A percentile compares a stretch with the other conserved stretches of the same genome.
These are phyloP conservation scores for Annulohypoxylon moriforme DNA, from an alignment of 495 filamentous ascomycete genomes.

Conservation along the genomic window DNA sequence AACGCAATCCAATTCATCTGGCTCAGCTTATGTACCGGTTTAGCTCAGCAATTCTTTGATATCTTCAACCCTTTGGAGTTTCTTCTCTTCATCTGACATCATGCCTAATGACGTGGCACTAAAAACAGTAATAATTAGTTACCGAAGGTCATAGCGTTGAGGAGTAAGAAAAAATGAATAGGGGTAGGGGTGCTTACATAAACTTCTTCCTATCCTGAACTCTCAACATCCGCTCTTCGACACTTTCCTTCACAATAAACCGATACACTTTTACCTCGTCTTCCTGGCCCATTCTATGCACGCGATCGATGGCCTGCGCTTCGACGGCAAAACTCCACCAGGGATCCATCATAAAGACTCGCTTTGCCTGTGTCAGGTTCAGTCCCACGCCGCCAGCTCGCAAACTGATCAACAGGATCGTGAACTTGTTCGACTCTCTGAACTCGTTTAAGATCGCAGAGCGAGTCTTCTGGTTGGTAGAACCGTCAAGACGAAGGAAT, in stretches of 20 bases:
- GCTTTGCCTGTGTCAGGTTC: constrained; percentile 86
- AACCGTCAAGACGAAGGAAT: constrained; percentile 88
- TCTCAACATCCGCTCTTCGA: constrained; percentile 93
- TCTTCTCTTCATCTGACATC: constrained; percentile 94
- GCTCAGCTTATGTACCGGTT: constrained; percentile 11
- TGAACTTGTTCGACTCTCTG: constrained; percentile 59
- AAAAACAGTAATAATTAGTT: constrained; percentile 43
- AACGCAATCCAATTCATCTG: constrained; percentile 1
- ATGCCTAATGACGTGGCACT: constrained; percentile 93
- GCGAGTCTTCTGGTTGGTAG: constrained; percentile 86
- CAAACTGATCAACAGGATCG: constrained; percentile 83
- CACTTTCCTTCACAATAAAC: constrained; percentile 89
- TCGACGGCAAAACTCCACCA: constrained; percentile 99
- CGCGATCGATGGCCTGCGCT: constrained; percentile 96
- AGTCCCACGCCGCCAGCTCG: constrained; percentile 93
- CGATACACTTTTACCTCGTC: constrained; percentile 85
- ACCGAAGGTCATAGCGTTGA: background rate
- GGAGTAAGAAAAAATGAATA: background rate
- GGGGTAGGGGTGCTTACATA: constrained; percentile 67
- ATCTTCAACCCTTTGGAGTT: constrained; percentile 89
- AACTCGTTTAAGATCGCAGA: constrained; percentile 81
- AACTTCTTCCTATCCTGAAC: constrained; percentile 97
- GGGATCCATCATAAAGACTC: constrained; percentile 98
- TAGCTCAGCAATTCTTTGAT: constrained; percentile 90
- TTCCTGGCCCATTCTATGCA: constrained; percentile 98